Percentiles rank a stretch among this genome's conserved stretches.
Evolutionary conservation across 2,329 filamentous ascomycete genomes (phyloP).

Genomic region (Microdochium bolleyi): DNA sequence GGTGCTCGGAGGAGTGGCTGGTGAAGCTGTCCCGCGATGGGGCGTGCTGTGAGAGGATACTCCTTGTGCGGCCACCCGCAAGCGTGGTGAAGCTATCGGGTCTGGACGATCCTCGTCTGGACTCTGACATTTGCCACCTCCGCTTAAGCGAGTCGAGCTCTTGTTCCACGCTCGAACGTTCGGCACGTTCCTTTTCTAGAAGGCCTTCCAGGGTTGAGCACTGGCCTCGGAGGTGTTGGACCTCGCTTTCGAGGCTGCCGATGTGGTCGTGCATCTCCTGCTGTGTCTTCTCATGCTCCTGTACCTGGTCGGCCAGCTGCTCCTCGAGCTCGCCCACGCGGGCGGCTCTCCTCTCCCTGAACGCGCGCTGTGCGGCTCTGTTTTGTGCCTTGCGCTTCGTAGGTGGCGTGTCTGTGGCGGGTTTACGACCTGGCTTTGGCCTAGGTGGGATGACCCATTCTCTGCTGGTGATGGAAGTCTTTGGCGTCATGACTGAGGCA

Average conservation of each 20-base stretch:
- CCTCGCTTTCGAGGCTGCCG: slow-evolving; percentile 52
- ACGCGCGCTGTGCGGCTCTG: slow-evolving; percentile 81
- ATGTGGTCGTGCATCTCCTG: slow-evolving; percentile 50
- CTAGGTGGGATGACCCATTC: slow-evolving; percentile 82
- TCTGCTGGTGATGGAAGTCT: slow-evolving; percentile 62
- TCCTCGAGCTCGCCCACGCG: slow-evolving; percentile 72
- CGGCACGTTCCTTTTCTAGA: slow-evolving; percentile 49
- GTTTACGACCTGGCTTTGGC: slow-evolving; percentile 87
- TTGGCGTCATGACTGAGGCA: slow-evolving; percentile 28
- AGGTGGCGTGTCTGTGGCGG: slow-evolving; percentile 83
- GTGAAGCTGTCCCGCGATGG: slow-evolving; percentile 15
- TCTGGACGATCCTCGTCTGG: slow-evolving; percentile 13
- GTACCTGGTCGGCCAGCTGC: slow-evolving; percentile 53
- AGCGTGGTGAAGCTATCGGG: slow-evolving; percentile 16
- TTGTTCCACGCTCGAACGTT: slow-evolving; percentile 26
- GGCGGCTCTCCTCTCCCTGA: slow-evolving; percentile 78
- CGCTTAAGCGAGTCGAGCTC: slow-evolving; percentile 18
- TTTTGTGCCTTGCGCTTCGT: slow-evolving; percentile 95
- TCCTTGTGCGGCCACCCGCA: slow-evolving; percentile 3
- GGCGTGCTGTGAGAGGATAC: slow-evolving; percentile 1
- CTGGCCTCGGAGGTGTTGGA: slow-evolving; percentile 56
- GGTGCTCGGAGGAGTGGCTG: slow-evolving; percentile 14
- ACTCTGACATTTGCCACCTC: slow-evolving; percentile 14
- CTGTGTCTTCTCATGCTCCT: slow-evolving; percentile 47
- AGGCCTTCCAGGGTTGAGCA: slow-evolving; percentile 57